Conservation (phyloP, 2,329 filamentous ascomycete species). For the Cladosporium sp. region DNA sequence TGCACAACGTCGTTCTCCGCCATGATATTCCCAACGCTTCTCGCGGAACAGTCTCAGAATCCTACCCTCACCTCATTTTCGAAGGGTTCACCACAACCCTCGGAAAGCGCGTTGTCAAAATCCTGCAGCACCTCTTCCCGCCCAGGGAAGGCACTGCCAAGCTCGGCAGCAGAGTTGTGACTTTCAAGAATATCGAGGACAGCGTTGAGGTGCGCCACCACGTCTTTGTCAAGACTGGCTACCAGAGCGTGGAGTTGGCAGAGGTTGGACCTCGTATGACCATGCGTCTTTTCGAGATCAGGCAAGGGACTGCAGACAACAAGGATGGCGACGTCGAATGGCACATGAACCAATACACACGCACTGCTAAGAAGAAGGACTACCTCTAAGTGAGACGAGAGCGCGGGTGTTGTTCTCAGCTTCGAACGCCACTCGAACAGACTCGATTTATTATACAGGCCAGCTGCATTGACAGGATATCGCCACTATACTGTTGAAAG, state of each 20-base stretch:
- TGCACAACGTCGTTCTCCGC: conserved; percentile 89
- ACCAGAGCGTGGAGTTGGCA: conserved; percentile 80
- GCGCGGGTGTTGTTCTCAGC: background rate
- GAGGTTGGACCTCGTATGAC: conserved; percentile 94
- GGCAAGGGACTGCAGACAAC: conserved; percentile 85
- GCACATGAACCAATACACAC: conserved; percentile 92
- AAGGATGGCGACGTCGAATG: conserved; percentile 95
- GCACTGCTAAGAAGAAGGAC: conserved; percentile 92
- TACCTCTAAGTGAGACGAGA: conserved; percentile 61
- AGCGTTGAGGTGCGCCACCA: conserved; percentile 87
- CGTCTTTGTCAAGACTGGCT: conserved; percentile 90
- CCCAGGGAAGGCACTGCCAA: conserved; percentile 79
- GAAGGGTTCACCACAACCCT: conserved; percentile 83
- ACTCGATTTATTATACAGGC: background rate
- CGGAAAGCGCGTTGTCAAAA: conserved; percentile 78
- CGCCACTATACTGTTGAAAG: background rate
- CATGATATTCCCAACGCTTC: conserved; percentile 88
- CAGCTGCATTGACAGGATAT: background rate
- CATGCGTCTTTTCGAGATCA: conserved; percentile 93
- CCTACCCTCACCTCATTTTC: conserved; percentile 91
- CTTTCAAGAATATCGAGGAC: conserved; percentile 86
- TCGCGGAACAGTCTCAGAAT: conserved; percentile 83
- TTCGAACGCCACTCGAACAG: background rate
- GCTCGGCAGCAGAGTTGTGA: conserved; percentile 82
- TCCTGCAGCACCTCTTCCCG: conserved; percentile 91